phyloP scores from a whole-genome alignment of 225 moss, liverwort and hornwort species.

The Bryoerythrophyllum caledonicum region DNA sequence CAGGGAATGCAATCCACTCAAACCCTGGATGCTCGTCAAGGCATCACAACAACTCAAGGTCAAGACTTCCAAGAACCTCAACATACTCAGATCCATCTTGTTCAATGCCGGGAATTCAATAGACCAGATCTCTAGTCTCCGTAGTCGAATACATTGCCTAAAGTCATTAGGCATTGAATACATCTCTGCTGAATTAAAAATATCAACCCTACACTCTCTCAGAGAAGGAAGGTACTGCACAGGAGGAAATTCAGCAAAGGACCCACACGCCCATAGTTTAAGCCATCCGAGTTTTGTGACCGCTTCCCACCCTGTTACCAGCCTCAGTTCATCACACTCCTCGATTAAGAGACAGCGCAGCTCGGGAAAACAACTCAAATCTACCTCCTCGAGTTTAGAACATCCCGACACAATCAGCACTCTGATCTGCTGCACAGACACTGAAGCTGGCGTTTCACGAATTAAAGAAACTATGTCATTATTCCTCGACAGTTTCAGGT shows the following conservation, averaged over 20 bases:
- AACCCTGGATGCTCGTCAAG: background rate
- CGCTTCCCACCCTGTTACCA: constrained; percentile 6
- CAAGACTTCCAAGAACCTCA: background rate
- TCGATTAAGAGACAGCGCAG: background rate
- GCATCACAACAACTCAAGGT: rapidly evolving
- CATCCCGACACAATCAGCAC: background rate
- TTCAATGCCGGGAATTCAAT: rapidly evolving
- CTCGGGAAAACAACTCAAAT: background rate
- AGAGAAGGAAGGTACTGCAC: background rate
- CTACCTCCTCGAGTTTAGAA: background rate
- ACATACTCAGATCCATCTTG: background rate
- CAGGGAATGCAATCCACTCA: constrained; percentile 1
- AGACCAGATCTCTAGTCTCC: rapidly evolving
- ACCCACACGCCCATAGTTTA: rapidly evolving
- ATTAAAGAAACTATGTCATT: background rate
- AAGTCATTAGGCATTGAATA: background rate
- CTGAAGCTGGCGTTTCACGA: background rate
- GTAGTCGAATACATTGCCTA: background rate
- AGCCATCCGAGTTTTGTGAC: background rate
- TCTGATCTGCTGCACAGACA: background rate
- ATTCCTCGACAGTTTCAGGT: no score
- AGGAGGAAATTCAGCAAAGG: background rate
- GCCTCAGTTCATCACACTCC: rapidly evolving
- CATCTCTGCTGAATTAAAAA: no score
- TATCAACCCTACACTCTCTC: rapidly evolving